Base-by-base conservation (phyloP, 106 monocot species). In the Acorus calamus region DNA sequence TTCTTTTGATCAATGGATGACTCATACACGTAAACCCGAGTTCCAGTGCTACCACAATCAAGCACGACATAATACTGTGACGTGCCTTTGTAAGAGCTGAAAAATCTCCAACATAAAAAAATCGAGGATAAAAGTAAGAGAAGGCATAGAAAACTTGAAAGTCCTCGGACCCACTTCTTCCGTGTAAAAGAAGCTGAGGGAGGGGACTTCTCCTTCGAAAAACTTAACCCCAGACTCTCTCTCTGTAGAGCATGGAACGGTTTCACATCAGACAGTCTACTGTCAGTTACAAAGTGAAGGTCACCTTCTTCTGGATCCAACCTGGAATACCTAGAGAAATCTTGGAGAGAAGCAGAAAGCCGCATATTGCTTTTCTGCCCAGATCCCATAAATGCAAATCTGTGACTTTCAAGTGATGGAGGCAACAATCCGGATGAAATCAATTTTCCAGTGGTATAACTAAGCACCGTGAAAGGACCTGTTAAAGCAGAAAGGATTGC, bases 11-110 rank as follows among this genome's bases (percentile, higher is more conserved):
- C 67, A 59, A 83, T n/a, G 42, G 71, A 77, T 76, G 80, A 76
- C 68, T 85, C 82, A 69, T 91, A 96, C 8, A 96, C 96, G 63
- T 83, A 85, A 67, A 85, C 87, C 64, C 96, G 73, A 66, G 96
- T 96, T 52, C 96, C 84, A 28, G 96, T 96, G 56, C 96, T 96
- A 46, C 96, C 90, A 61, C 96, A 96, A 77, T 96, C 96, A 58
- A 96, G 84, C 14, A 96, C 79, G 12, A 96, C 90, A 70, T 80
- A 77, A 68, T 91, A 91, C 14, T 83, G 65, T 10, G 82, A 67
- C 45, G 68, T 46, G 4, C 48, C 61, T 52, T 52, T 62, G 69
- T 55, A 83, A 55, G 54, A 59, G 49, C 74, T 66, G 48, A 78
- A 78, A 55, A 78, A 80, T 72, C 76, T 74, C 10, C 64, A 73